These are phyloP conservation scores for Tetradesmus lagerheimii DNA, from an alignment of 139 green algal genomes.

Conservation along the genomic window DNA sequence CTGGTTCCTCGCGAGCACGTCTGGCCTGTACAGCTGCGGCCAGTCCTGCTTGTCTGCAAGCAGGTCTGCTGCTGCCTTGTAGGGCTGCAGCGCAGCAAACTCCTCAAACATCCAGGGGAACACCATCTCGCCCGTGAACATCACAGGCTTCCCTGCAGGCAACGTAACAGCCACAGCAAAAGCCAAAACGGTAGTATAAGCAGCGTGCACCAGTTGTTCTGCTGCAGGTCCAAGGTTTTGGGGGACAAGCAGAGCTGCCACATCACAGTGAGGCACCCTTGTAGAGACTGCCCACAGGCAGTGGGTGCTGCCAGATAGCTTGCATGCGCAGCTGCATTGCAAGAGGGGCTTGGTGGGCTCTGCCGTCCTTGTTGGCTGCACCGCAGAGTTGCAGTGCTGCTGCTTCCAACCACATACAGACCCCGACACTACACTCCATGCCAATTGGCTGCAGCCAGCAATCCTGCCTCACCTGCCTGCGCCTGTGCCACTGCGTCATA, in stretches of 20 bases:
- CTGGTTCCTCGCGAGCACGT: constrained; percentile 62
- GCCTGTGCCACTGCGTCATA: constrained; percentile 80
- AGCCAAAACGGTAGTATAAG: no score
- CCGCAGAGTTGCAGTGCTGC: no score
- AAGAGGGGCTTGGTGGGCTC: no score
- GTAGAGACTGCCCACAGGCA: neutral
- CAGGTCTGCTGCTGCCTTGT: constrained; percentile 82
- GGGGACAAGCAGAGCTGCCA: no score
- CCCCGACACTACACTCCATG: neutral
- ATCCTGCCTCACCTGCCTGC: constrained; percentile 49
- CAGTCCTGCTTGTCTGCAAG: constrained; percentile 84
- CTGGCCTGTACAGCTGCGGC: constrained; percentile 84
- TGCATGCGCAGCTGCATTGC: no score
- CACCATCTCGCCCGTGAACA: constrained; percentile 95
- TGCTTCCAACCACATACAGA: no score
- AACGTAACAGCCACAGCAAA: neutral
- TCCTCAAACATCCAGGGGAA: constrained; percentile 97
- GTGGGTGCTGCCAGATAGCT: neutral
- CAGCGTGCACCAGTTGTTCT: no score
- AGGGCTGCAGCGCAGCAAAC: constrained; percentile 76
- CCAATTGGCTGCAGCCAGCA: no score
- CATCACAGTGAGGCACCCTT: no score
- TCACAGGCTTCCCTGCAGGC: constrained; percentile 66
- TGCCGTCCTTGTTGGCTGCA: no score
- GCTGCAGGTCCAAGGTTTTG: no score